Evolutionary conservation across 2,329 filamentous ascomycete species (phyloP).

Genomic region (Byssoonygena ceratinophila): DNA sequence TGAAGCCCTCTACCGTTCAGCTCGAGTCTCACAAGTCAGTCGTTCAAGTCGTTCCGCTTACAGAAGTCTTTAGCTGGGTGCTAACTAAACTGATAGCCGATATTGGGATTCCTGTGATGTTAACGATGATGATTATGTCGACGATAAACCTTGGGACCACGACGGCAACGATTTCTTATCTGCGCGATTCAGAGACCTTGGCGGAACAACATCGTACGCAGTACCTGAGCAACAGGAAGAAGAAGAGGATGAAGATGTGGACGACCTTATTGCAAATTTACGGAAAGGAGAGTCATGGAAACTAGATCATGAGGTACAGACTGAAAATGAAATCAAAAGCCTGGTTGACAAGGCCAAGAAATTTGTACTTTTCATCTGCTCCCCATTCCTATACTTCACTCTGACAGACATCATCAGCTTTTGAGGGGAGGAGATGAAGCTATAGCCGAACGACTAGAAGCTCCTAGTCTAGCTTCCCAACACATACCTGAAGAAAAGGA

Average conservation of each 20-base stretch:
- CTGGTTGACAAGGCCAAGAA: conserved; percentile 20
- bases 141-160: not conserved
- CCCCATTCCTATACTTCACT: not conserved
- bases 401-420: conserved; percentile 3
- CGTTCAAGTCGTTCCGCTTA: not conserved
- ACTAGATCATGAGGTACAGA: conserved; percentile 7
- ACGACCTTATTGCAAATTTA: conserved; percentile 17
- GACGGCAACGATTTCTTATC: not conserved
- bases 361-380: conserved; percentile 15
- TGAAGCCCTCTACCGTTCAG: conserved; percentile 26
- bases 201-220: not conserved
- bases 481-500: conserved; percentile 17
- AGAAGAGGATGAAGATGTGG: conserved; percentile 17
- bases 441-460: conserved; percentile 12
- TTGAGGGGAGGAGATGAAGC: not conserved
- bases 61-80: conserved; percentile 8
- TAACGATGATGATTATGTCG: not conserved
- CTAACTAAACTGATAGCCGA: conserved; percentile 7
- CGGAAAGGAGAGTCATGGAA: conserved; percentile 10
- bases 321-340: conserved; percentile 8
- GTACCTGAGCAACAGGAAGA: not conserved
- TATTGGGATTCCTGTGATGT: conserved; percentile 1
- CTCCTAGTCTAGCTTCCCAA: not conserved
- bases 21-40: conserved; percentile 23
- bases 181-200: not conserved